A percentile compares a stretch with the other conserved stretches of the same genome.
These are phyloP conservation scores for Chlamydomonas asymmetrica DNA, from an alignment of 139 green algal genomes.

Conservation along the genomic window DNA sequence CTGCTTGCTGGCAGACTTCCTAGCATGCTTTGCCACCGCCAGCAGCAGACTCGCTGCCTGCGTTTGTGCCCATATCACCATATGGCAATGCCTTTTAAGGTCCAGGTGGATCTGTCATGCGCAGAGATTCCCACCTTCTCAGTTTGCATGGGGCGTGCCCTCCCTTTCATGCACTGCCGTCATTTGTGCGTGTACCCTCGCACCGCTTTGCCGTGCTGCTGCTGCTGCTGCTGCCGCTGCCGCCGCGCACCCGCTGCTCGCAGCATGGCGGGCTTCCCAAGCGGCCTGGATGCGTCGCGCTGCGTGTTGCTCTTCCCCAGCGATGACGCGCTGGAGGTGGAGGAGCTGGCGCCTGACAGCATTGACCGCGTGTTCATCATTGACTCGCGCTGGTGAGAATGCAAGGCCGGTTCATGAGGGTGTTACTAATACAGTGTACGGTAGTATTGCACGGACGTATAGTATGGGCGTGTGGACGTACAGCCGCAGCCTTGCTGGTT, in stretches of 20 bases:
- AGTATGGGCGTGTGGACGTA: no score
- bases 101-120: not conserved
- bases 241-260: not conserved
- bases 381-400: constrained; percentile 39
- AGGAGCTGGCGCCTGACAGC: constrained; percentile 36
- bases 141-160: not conserved
- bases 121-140: not conserved
- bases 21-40: no score
- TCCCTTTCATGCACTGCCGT: not conserved
- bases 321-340: constrained; percentile 44
- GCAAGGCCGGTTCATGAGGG: not conserved
- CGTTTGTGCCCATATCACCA: no score
- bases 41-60: not conserved
- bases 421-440: no score
- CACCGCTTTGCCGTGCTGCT: no score
- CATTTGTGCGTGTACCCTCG: no score
- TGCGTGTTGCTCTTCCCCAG: constrained; percentile 55
- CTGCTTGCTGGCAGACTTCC: no score
- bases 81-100: not conserved
- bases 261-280: constrained; percentile 36
- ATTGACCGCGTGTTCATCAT: constrained; percentile 58
- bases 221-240: no score
- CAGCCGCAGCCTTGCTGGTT: no score
- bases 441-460: no score
- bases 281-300: constrained; percentile 31